Evolutionary conservation across 1,284 basidiomycete genomes (phyloP).

Genomic region (Ceratobasidium papillatum): DNA sequence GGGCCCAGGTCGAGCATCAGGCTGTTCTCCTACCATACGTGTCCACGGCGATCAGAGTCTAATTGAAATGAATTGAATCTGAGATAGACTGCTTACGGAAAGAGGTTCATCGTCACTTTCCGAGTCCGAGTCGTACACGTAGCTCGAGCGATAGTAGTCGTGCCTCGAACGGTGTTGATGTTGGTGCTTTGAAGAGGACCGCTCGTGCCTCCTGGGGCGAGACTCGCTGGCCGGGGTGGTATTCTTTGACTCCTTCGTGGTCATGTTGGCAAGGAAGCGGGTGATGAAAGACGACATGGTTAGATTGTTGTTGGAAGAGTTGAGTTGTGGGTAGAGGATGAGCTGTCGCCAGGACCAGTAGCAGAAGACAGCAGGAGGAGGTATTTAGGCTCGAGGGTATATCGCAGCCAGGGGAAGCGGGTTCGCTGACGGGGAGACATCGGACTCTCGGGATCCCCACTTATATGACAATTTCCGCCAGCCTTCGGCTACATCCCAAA

Average conservation of each 20-base stretch:
- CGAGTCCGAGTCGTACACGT: conserved; percentile 28
- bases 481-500: conserved; percentile 18
- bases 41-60: conserved; percentile 7
- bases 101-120: conserved; percentile 35
- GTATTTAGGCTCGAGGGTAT: conserved; percentile 17
- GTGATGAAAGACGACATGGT: conserved; percentile 32
- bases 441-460: conserved; percentile 17
- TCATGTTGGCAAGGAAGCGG: conserved; percentile 37
- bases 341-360: conserved; percentile 31
- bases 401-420: conserved; percentile 30
- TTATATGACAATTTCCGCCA: conserved; percentile 18
- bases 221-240: conserved; percentile 14
- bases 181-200: conserved; percentile 13
- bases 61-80: neutral
- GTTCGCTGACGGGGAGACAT: conserved; percentile 37
- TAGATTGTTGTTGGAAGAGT: conserved; percentile 4
- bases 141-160: conserved; percentile 28
- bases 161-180: conserved; percentile 21
- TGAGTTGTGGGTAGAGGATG: neutral
- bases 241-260: conserved; percentile 31
- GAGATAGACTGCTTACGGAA: conserved; percentile 10
- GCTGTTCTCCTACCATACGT: conserved; percentile 21
- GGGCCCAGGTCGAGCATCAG: conserved; percentile 37
- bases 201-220: conserved; percentile 31
- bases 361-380: neutral